phyloP scores from a whole-genome alignment of 208 protist genomes.

The Lotmaria passim region DNA sequence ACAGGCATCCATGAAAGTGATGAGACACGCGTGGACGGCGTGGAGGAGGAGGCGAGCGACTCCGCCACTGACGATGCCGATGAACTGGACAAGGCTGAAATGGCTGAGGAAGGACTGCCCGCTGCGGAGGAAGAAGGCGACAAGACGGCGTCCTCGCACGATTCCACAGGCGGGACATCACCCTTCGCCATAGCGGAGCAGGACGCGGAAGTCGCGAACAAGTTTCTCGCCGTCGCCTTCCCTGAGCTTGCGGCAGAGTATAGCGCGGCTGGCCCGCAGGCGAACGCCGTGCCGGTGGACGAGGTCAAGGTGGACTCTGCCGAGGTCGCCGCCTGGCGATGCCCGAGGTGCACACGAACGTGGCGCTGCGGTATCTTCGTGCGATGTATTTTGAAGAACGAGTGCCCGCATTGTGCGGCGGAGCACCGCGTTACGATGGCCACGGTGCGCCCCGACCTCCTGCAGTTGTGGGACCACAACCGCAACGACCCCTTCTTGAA shows the following conservation, averaged over 20 bases:
- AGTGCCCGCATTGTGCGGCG: conserved; percentile 63
- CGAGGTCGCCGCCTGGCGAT: conserved; percentile 62
- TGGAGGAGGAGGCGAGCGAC: conserved; percentile 1
- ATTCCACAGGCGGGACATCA: not conserved
- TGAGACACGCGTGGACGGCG: conserved; percentile 7
- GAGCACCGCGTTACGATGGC: conserved; percentile 38
- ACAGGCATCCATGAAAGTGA: not conserved
- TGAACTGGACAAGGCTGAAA: not conserved
- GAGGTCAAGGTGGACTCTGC: conserved; percentile 54
- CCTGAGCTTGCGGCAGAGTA: conserved; percentile 78
- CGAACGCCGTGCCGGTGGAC: conserved; percentile 43
- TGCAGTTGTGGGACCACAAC: conserved; percentile 59
- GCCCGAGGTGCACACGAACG: conserved; percentile 45
- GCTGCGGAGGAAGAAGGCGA: not conserved
- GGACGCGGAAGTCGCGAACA: conserved; percentile 41
- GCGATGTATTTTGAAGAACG: conserved; percentile 67
- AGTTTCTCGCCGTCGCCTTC: conserved; percentile 45
- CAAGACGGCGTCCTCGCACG: not conserved
- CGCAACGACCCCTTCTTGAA: conserved; percentile 74
- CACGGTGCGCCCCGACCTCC: conserved; percentile 45
- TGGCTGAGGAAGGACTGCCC: not conserved
- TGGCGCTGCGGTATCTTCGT: conserved; percentile 80
- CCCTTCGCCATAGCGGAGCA: not conserved
- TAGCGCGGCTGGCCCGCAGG: conserved; percentile 29
- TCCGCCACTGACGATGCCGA: not conserved